phyloP scores from a whole-genome alignment of 345 rosid genomes.

The Viola odorata region DNA sequence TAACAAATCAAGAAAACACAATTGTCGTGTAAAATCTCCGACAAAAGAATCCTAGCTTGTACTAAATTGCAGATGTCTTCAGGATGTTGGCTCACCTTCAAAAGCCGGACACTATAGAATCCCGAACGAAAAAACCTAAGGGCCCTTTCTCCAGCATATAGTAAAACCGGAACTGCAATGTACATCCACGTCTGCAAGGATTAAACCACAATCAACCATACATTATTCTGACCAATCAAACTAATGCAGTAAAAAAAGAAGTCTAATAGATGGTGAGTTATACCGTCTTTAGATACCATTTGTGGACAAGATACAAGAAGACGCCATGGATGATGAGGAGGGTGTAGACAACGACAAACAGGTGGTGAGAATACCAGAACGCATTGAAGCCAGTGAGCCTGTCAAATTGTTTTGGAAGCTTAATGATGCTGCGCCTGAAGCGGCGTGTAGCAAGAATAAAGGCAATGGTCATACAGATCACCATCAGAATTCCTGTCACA shows the following conservation, averaged over 20 bases:
- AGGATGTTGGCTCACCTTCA: conserved; percentile 43
- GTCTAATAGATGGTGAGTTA: background rate
- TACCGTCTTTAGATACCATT: conserved; percentile 88
- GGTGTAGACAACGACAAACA: conserved; percentile 62
- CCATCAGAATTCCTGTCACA: conserved; percentile 76
- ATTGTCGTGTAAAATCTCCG: no score
- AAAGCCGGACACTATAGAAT: conserved; percentile 58
- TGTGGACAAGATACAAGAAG: conserved; percentile 61
- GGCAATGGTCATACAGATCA: conserved; percentile 66
- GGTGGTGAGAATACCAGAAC: conserved; percentile 97
- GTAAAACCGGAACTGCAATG: conserved; percentile 70
- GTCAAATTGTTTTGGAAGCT: conserved; percentile 82
- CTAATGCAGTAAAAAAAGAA: conserved; percentile 1
- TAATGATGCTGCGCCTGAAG: conserved; percentile 68
- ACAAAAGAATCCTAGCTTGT: no score
- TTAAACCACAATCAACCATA: conserved; percentile 1
- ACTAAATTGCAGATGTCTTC: background rate
- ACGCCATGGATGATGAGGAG: conserved; percentile 69
- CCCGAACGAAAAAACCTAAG: conserved; percentile 90
- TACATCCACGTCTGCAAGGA: conserved; percentile 88
- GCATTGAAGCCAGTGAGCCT: conserved; percentile 93
- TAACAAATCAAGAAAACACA: no score
- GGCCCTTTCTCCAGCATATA: conserved; percentile 82
- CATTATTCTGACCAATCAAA: background rate
- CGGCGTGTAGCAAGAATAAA: conserved; percentile 76